phyloP scores from a whole-genome alignment of 805 yeast genomes.

The Wickerhamiella domercqiae region DNA sequence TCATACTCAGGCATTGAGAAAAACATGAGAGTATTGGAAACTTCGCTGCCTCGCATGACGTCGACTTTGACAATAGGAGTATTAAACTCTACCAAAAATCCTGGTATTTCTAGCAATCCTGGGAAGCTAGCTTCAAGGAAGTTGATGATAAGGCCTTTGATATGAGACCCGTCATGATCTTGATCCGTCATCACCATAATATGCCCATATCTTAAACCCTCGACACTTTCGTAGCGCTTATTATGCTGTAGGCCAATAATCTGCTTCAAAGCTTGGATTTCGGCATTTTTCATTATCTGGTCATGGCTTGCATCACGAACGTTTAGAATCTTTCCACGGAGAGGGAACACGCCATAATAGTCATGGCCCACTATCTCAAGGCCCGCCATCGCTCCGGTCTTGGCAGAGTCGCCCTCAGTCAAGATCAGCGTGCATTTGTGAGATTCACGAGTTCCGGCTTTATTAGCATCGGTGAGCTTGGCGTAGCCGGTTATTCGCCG shows the following conservation, averaged over 20 bases:
- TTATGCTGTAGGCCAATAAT: slow-evolving; percentile 93
- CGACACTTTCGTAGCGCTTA: slow-evolving; percentile 59
- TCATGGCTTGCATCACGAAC: slow-evolving; percentile 97
- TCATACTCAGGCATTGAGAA: slow-evolving; percentile 95
- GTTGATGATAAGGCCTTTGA: slow-evolving; percentile 87
- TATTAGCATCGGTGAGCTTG: slow-evolving; percentile 88
- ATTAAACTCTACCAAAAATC: slow-evolving; percentile 81
- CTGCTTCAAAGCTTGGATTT: slow-evolving; percentile 87
- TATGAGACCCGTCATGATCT: slow-evolving; percentile 98
- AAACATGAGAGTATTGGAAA: slow-evolving; percentile 44
- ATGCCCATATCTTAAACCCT: slow-evolving; percentile 80
- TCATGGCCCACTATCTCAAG: slow-evolving; percentile 91
- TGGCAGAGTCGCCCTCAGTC: slow-evolving; percentile 96
- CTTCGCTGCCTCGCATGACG: slow-evolving; percentile 35
- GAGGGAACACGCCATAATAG: slow-evolving; percentile 85
- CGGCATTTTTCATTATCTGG: slow-evolving; percentile 82
- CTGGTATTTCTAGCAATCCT: slow-evolving; percentile 78
- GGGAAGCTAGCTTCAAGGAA: slow-evolving; percentile 90
- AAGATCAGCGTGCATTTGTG: slow-evolving; percentile 80
- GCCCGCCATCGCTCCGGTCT: slow-evolving; percentile 83
- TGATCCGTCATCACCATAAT: slow-evolving; percentile 99
- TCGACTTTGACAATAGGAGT: slow-evolving; percentile 94
- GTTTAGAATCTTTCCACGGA: slow-evolving; percentile 86
- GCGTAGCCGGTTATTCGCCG: slow-evolving; percentile 76
- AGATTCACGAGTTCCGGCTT: slow-evolving; percentile 89